Base-by-base conservation (phyloP, 2,329 filamentous ascomycete species). In the Lasiodiplodia sp. region DNA sequence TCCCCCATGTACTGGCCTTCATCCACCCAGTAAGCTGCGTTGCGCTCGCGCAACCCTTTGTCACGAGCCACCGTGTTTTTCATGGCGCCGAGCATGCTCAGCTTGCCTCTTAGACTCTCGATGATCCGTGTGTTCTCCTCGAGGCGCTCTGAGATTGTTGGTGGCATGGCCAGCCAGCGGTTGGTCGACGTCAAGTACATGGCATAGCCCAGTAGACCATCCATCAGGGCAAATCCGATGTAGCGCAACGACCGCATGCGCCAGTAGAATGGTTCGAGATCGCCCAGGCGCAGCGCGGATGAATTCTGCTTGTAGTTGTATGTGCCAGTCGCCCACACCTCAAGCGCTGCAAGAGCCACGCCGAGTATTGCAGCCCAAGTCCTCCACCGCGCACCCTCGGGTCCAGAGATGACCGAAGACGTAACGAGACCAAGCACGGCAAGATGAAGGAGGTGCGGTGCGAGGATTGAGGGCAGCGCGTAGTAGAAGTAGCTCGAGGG, bases 401-500 rank as follows among this genome's bases (percentile, higher is more conserved):
- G 80, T 25, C 91, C 92, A 0, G 88, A 86, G 63, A 95, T 76
- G 0, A 88, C 77, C 2, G 86, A 83, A 0, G 92, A 93, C 0
- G 95, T 98, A 0, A 88, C 89, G 55, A 93, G 74, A 4, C 92
- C 92, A 21, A 97, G 80, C 57, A 90, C 79, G 67, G 88, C 80
- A 63, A 97, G 85, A 81, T 97, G 96, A 58, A 89, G 76, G 10
- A 98, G 82, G 80, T 99, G 95, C n/a, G 92, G 91, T 16, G 88
- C 83, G 1, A 94, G 75, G 8, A 97, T 82, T 31, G 88, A 84
- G 0, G 95, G 92, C 0, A 96, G 80, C 16, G 92, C 90, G 81
- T 97, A 98, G 77, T 92, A 87, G 60, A 97, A 86, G 82, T 94
- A 97, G 85, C 93, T 96, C 80, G 96, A 96, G 25, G 87, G 86